Base-by-base conservation (phyloP, 345 rosid species). In the thale cress (Arabidopsis thaliana) region DNA sequence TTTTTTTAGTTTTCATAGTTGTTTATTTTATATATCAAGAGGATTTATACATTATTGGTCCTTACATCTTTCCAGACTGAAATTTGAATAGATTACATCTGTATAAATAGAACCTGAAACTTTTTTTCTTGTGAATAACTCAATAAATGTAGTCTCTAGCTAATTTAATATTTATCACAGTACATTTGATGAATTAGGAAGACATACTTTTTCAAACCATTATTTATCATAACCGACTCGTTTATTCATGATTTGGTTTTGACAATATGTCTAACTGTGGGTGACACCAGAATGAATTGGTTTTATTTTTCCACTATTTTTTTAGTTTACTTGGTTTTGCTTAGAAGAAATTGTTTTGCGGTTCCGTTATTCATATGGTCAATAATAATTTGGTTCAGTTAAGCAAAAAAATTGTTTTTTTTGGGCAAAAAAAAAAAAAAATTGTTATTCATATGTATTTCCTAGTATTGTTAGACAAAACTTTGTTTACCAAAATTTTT, bases 21-120 rank as follows among this genome's bases (percentile, higher is more conserved):
- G 52, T 41, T 4, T 22, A 32, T 63, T 20, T 30, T 63, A 61
- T 51, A 52, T 13, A 41, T 41, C 13, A 23, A 73, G 30, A 65
- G 28, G 53, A 8, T 51, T 44, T 22, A 32, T 67, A 14, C 52
- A 49, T 16, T 67, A 75, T 75, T 67, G 42, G 67, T 49, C 44
- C 36, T 44, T 40, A 8, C 53, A 73, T 32, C 77, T 74, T 73
- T 74, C 58, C 71, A 65, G 78, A 65, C 33, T 24, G 23, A 74
- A 56, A 24, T 46, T 56, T 45, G 34, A 56, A 65, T 24, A 56
- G 8, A 66, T 33, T 45, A 55, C 32, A 25, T 64, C 10, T 22
- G 30, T 25, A 46, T 36, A 24, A 33, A 37, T 57, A 41, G 13
- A 69, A 42, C 30, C 42, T 42, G 28, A 5, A 32, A 16, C 0